phyloP scores from a whole-genome alignment of 2,329 filamentous ascomycete genomes.

The Scedosporium apiospermum region DNA sequence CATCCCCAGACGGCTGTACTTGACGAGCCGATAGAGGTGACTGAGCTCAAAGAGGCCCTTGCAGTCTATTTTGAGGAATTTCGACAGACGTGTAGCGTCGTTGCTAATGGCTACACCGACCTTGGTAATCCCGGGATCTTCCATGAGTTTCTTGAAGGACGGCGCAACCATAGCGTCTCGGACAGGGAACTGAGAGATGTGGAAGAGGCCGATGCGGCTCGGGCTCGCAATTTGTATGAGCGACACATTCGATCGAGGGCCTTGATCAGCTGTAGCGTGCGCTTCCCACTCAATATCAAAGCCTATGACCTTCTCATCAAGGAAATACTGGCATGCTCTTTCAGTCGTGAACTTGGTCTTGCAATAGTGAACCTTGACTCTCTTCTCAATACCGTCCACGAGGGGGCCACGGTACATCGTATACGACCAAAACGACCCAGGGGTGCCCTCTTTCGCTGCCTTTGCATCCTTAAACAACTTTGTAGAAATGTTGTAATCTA shows the following conservation, averaged over 20 bases:
- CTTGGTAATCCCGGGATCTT: conserved; percentile 61
- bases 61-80: conserved; percentile 54
- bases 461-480: conserved; percentile 39
- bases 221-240: conserved; percentile 76
- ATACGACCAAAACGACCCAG: conserved; percentile 58
- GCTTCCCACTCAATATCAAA: conserved; percentile 83
- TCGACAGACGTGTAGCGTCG: conserved; percentile 59
- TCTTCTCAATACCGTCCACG: conserved; percentile 31
- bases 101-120: conserved; percentile 66
- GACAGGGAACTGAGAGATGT: conserved; percentile 56
- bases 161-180: conserved; percentile 56
- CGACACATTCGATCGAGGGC: conserved; percentile 61
- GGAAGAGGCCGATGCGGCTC: conserved; percentile 70
- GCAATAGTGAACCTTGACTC: conserved; percentile 70
- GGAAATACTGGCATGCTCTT: conserved; percentile 55
- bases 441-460: conserved; percentile 30
- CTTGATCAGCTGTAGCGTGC: conserved; percentile 33
- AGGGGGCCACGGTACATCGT: conserved; percentile 50
- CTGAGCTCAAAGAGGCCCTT: conserved; percentile 71
- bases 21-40: conserved; percentile 71
- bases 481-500: conserved; percentile 37
- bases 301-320: conserved; percentile 62
- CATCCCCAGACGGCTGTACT: conserved; percentile 40
- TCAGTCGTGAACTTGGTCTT: conserved; percentile 58
- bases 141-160: conserved; percentile 61